Evolutionary conservation across 345 rosid genomes (phyloP).

Genomic region (Moricandia moricandioides): DNA sequence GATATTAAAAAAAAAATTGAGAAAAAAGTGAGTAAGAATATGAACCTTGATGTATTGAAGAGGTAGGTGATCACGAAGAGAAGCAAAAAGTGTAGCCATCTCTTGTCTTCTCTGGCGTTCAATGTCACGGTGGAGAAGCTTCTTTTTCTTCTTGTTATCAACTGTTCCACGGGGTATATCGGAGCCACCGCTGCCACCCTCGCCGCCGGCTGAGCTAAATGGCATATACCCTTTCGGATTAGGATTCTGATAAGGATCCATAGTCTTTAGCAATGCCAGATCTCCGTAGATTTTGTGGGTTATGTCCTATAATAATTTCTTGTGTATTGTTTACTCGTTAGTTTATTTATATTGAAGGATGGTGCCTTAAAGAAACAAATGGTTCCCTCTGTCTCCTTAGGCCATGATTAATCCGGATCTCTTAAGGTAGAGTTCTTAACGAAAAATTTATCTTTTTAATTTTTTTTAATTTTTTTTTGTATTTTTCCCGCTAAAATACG

Average conservation of each 20-base stretch:
- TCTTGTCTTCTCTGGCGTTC: conserved; percentile 46
- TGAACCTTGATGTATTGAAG: conserved; percentile 39
- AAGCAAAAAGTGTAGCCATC: conserved; percentile 38
- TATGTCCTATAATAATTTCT: conserved; percentile 3
- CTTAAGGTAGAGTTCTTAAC: too few species aligned
- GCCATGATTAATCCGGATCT: too few species aligned
- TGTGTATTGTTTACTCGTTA: conserved; percentile 1
- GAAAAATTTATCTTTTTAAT: too few species aligned
- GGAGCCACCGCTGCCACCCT: conserved; percentile 22
- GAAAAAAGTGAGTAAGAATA: neutral
- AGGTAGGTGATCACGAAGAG: conserved; percentile 42
- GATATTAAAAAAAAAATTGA: neutral
- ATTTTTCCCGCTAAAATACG: too few species aligned
- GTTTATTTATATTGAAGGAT: conserved; percentile 1
- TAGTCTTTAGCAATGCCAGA: conserved; percentile 23
- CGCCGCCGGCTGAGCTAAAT: conserved; percentile 12
- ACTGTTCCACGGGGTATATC: conserved; percentile 11
- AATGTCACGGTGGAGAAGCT: conserved; percentile 38
- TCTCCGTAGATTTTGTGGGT: conserved; percentile 27
- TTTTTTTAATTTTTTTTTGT: too few species aligned
- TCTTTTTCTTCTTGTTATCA: conserved; percentile 34
- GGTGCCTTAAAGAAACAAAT: conserved; percentile 35
- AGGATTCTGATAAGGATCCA: conserved; percentile 33
- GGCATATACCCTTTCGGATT: conserved; percentile 7
- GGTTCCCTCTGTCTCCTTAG: conserved; percentile 30